A percentile compares a stretch with the other conserved stretches of the same genome.
Conservation (phyloP, 192 early-diverging fungal species). For the Diversispora eburnea region DNA sequence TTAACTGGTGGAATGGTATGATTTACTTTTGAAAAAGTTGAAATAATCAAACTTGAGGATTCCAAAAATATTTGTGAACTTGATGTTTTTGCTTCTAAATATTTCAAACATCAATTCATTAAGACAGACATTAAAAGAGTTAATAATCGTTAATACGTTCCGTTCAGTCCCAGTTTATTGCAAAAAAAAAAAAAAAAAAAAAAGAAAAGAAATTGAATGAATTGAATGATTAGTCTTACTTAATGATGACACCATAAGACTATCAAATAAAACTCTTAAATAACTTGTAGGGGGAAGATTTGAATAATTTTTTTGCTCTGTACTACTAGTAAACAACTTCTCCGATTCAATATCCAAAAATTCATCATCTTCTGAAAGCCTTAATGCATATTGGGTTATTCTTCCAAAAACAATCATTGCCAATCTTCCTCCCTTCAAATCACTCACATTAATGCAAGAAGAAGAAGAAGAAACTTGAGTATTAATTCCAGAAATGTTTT, state of each 20-base stretch:
- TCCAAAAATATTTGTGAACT: slow-evolving; percentile 39
- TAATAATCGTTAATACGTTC: too few species aligned
- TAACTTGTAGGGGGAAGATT: slow-evolving; percentile 48
- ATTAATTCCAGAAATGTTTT: slow-evolving; percentile 29
- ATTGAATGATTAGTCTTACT: neutral
- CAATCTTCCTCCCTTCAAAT: slow-evolving; percentile 49
- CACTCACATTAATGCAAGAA: slow-evolving; percentile 31
- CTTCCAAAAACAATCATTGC: slow-evolving; percentile 43
- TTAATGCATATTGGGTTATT: slow-evolving; percentile 26
- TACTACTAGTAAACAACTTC: slow-evolving; percentile 32
- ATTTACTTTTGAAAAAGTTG: slow-evolving; percentile 2
- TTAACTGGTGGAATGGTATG: slow-evolving; percentile 50
- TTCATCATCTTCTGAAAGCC: neutral
- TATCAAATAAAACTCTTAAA: slow-evolving; percentile 50
- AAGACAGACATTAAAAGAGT: too few species aligned
- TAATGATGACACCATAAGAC: neutral
- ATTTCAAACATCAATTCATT: neutral
- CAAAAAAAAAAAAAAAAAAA: too few species aligned
- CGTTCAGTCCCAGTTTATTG: too few species aligned
- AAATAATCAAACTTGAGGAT: neutral
- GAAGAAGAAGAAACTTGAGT: neutral
- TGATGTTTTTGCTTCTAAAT: slow-evolving; percentile 25
- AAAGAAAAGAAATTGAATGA: neutral
- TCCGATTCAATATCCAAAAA: neutral
- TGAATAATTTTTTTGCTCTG: slow-evolving; percentile 48